phyloP scores from a whole-genome alignment of 805 yeast genomes.

The Candida multigemmis region DNA sequence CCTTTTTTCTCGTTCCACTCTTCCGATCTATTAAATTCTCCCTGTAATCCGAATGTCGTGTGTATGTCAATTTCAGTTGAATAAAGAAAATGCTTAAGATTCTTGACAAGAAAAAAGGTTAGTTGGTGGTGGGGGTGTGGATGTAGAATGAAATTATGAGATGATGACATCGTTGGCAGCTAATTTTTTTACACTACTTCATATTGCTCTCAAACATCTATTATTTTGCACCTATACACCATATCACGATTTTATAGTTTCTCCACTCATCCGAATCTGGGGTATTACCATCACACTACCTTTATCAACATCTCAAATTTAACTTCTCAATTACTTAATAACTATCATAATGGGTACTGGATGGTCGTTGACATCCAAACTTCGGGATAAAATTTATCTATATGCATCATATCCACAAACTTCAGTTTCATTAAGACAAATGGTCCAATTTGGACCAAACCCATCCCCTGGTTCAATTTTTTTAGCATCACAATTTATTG shows the following conservation, averaged over 20 bases:
- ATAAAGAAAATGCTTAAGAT: too few relatives aligned
- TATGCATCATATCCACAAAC: constrained; percentile 75
- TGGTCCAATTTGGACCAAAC: constrained; percentile 83
- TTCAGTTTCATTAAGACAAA: constrained; percentile 74
- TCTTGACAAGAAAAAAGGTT: too few relatives aligned
- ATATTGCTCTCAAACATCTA: too few relatives aligned
- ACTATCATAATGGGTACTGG: constrained; percentile 26
- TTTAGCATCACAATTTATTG: constrained; percentile 76
- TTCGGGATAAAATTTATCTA: constrained; percentile 47
- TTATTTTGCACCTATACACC: too few relatives aligned
- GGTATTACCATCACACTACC: background rate
- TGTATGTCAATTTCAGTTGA: too few relatives aligned
- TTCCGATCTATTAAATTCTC: too few relatives aligned
- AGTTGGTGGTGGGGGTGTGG: too few relatives aligned
- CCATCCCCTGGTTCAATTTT: constrained; percentile 75
- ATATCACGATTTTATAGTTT: background rate
- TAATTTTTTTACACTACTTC: too few relatives aligned
- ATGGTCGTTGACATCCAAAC: constrained; percentile 41
- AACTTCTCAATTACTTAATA: too few relatives aligned
- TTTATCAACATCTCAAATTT: constrained; percentile 1
- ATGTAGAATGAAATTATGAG: constrained; percentile 3
- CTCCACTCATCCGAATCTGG: background rate
- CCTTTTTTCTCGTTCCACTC: too few relatives aligned
- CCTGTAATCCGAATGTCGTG: too few relatives aligned
- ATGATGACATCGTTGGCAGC: too few relatives aligned